Percentiles rank a stretch among this genome's conserved stretches.
Conservation (phyloP, 2,329 filamentous ascomycete species). For the Aspergillus tamarii region DNA sequence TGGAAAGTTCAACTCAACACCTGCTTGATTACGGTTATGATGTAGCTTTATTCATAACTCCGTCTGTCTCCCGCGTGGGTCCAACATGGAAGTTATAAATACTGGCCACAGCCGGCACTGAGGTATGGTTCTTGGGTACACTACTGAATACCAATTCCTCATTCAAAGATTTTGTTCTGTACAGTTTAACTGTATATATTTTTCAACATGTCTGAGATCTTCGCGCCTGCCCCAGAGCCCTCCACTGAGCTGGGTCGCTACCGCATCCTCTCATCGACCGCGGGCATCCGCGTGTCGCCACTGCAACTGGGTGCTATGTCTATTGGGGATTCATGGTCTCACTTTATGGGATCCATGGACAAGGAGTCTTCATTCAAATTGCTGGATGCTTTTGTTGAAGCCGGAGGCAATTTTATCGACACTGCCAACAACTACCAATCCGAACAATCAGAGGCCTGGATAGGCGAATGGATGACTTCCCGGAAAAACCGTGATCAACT, state of each 20-base stretch:
- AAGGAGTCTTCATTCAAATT: conserved; percentile 65
- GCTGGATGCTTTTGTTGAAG: conserved; percentile 66
- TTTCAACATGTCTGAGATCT: conserved; percentile 31
- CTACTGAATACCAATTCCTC: background rate
- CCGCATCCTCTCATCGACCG: conserved; percentile 67
- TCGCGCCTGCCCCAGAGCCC: conserved; percentile 51
- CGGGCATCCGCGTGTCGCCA: conserved; percentile 68
- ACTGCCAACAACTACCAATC: conserved; percentile 70
- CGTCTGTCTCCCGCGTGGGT: background rate
- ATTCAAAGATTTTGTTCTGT: background rate
- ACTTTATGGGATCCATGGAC: conserved; percentile 66
- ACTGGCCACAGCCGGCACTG: background rate
- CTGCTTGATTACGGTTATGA: background rate
- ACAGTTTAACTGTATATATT: background rate
- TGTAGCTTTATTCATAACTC: background rate
- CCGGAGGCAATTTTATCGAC: conserved; percentile 75
- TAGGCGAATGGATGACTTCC: conserved; percentile 72
- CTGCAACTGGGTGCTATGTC: conserved; percentile 50
- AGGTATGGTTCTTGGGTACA: background rate
- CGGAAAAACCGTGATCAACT: conserved; percentile 68
- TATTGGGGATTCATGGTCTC: conserved; percentile 46
- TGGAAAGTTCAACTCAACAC: background rate
- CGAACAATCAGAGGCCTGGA: conserved; percentile 65
- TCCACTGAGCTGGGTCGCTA: conserved; percentile 67
- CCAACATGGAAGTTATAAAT: background rate